Percentiles rank a stretch among this genome's conserved stretches.
Conservation (phyloP, 257 asterid species). For the Solanum acaule region DNA sequence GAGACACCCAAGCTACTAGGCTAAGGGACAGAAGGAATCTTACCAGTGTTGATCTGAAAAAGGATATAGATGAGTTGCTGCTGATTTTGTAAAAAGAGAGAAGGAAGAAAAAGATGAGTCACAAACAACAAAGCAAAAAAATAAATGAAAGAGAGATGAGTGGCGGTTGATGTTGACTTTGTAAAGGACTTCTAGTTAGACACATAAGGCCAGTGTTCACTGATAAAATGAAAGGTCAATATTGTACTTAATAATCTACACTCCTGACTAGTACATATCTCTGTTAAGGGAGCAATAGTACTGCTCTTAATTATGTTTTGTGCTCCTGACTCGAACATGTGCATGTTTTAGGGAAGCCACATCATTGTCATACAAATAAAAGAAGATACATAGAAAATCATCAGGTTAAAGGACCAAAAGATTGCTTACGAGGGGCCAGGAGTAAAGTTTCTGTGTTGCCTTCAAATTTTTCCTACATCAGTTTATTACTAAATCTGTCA, state of each 20-base stretch:
- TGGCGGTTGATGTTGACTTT: not conserved
- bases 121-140: not conserved
- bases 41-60: not conserved
- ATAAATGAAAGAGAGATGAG: not conserved
- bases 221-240: not conserved
- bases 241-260: not conserved
- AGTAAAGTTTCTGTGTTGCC: not conserved
- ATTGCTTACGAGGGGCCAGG: not conserved
- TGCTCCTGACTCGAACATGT: not conserved
- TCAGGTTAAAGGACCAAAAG: not conserved
- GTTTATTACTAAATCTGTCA: not conserved
- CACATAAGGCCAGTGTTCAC: not conserved
- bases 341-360: not conserved
- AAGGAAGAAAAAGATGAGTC: not conserved
- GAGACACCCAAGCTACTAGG: not conserved
- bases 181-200: not conserved
- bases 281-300: not conserved
- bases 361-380: not conserved
- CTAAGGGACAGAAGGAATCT: not conserved
- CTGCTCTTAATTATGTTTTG: not conserved
- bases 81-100: not conserved
- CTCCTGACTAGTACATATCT: not conserved
- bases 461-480: not conserved
- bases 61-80: not conserved
- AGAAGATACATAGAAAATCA: not conserved